Evolutionary conservation across 1,284 basidiomycete species (phyloP), one percentile per base, ranked within the genome.

Genomic region (Malassezia cuniculi): DNA sequence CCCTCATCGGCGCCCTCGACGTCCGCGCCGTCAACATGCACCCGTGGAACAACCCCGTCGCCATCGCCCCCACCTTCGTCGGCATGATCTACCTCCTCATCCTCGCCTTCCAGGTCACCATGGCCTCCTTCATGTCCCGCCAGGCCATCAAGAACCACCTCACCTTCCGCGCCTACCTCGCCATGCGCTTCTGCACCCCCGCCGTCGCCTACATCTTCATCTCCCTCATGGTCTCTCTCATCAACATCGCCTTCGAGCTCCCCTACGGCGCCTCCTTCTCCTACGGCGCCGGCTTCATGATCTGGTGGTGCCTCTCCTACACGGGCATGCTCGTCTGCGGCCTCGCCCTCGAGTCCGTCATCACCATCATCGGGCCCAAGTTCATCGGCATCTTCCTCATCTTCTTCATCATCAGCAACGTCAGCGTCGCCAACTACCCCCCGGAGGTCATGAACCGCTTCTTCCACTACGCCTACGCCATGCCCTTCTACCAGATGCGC

Each of bases 1-100:
- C 79, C 1, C 67, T 84, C 31, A 68, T 72, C 2, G 54, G 68
- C 8, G 75, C 77, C 1, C 57, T 80, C n/a, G 68, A 58, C 17
- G 78, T 73, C 52, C 71, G 68, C 0, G 45, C 76, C 18, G 50
- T 70, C 39, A 81, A 84, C 55, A 52, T 81, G 1, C 69, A 76
- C 22, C 79, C 80, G 0, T 84, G 80, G 57, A 72, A 78, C 49
- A 69, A 76, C 27, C 75, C 80, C 17, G 82, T 81, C 4, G 80
- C 81, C 1, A 71, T 75, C 8, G 83, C 82, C 0, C 74, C 78
- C 30, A 74, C 77, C 27, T 80, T 79, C 45, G 81, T 84, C 18
- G 82, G 80, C 18, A 70, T 81, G 5, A 79, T 84, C 45, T 85
- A 82, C 69, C 70, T 80, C 30, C 69, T 77, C 37, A 81, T 84